Evolutionary conservation across 768 basidiomycete species (phyloP).

Genomic region (Candolleomyces aberdarensis): DNA sequence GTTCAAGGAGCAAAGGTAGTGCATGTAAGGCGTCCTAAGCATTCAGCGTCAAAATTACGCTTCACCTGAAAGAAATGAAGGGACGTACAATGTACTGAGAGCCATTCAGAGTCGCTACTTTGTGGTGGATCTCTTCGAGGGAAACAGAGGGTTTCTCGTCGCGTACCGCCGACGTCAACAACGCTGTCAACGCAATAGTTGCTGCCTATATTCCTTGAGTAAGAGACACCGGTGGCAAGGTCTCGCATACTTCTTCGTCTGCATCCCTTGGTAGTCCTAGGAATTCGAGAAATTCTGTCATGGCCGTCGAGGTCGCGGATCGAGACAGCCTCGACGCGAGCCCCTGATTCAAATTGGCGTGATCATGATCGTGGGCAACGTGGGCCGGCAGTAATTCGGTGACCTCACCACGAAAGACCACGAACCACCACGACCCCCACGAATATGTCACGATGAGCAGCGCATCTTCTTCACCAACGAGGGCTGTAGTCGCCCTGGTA

Average conservation of each 20-base stretch:
- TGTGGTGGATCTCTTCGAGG: neutral
- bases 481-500: conserved; percentile 10
- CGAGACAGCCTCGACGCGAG: neutral
- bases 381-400: neutral
- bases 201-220: neutral
- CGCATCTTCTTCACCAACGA: conserved; percentile 12
- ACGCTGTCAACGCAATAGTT: conserved; percentile 1
- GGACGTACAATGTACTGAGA: neutral
- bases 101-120: neutral
- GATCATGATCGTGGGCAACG: neutral
- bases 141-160: neutral
- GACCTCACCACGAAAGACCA: neutral
- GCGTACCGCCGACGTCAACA: conserved; percentile 6
- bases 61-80: neutral
- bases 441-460: conserved; percentile 7
- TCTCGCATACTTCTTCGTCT: conserved; percentile 5
- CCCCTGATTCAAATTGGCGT: too few relatives aligned
- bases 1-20: conserved; percentile 39
- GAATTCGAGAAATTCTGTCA: conserved; percentile 1
- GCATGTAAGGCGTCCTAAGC: conserved; percentile 42
- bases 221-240: neutral
- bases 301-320: neutral
- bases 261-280: neutral
- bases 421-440: neutral
- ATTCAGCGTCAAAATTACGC: neutral